Base-by-base conservation (phyloP, 2,329 filamentous ascomycete genomes). In the Endocalyx cinctus region DNA sequence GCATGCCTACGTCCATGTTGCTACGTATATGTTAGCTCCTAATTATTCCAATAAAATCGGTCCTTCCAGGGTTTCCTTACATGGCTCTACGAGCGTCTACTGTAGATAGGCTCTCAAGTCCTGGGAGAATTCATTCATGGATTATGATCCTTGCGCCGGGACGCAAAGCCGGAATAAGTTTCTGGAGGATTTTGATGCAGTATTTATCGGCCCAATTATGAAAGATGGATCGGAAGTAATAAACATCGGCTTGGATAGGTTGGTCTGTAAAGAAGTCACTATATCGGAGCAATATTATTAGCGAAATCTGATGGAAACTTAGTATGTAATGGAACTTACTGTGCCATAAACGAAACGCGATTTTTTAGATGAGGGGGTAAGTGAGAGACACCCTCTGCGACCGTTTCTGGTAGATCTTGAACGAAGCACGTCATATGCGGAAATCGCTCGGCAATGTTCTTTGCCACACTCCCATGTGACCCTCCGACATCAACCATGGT, bases 161-260 rank as follows among this genome's bases (percentile, higher is more conserved):
- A 29, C 41, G 46, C 15, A 59, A 25, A 1, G 41, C 48, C 0
- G 54, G 53, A 10, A 55, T 31, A 1, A 59, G 44, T 5, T 35
- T 47, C 16, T 46, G 42, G 5, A 59, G 39, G 11, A 58, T 51
- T 17, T 48, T 41, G 27, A 55, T 38, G 35, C 47, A 52, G 31
- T 58, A 51, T 25, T 55, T 52, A 25, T 59, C 54, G 2, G 43
- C 34, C 52, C 51, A 59, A 27, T 55, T 49, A 17, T 57, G 54
- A 17, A 57, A 49, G 14, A 55, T 55, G 22, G 42, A 51, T 2
- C 51, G 50, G 30, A 58, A 45, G 25, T 43, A 51, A 29, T 48
- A 53, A 5, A 51, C 42, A 15, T 48, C 41, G 2, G 35, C 47
- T 4, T 8, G 23, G 10, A 43, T n/a, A 5, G 41, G 28, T 29